Evolutionary conservation across 1,284 basidiomycete genomes (phyloP).

Genomic region (Megacollybia platyphylla): DNA sequence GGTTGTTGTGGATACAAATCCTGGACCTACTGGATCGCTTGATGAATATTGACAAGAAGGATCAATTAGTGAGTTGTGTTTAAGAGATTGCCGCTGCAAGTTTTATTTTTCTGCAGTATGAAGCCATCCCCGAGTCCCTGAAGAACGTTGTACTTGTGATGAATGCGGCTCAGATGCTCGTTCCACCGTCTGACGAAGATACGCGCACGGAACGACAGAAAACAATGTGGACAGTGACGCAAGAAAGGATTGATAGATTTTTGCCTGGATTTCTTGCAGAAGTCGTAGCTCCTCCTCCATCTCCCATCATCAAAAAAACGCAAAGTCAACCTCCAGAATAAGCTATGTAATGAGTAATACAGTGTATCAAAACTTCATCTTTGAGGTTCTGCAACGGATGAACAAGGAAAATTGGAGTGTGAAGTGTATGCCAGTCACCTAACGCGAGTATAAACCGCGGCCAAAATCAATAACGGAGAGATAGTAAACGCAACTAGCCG

Average conservation of each 20-base stretch:
- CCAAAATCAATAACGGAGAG: slow-evolving; percentile 30
- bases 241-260: slow-evolving; percentile 79
- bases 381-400: slow-evolving; percentile 23
- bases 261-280: slow-evolving; percentile 79
- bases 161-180: slow-evolving; percentile 77
- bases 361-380: slow-evolving; percentile 34
- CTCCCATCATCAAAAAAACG: slow-evolving; percentile 1
- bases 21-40: slow-evolving; percentile 83
- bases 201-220: slow-evolving; percentile 58
- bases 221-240: slow-evolving; percentile 74
- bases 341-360: background rate
- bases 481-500: slow-evolving; percentile 40
- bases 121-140: slow-evolving; percentile 90
- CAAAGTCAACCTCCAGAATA: background rate
- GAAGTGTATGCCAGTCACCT: slow-evolving; percentile 22
- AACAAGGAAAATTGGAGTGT: slow-evolving; percentile 1
- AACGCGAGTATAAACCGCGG: slow-evolving; percentile 25
- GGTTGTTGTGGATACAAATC: slow-evolving; percentile 83
- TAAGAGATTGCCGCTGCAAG: background rate
- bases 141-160: slow-evolving; percentile 97
- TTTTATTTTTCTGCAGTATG: slow-evolving; percentile 42
- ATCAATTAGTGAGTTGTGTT: slow-evolving; percentile 64
- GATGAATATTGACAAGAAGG: slow-evolving; percentile 76
- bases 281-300: slow-evolving; percentile 32
- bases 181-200: slow-evolving; percentile 39